Conservation (phyloP, 2,329 filamentous ascomycete genomes). For the Trichoderma brevicompactum region DNA sequence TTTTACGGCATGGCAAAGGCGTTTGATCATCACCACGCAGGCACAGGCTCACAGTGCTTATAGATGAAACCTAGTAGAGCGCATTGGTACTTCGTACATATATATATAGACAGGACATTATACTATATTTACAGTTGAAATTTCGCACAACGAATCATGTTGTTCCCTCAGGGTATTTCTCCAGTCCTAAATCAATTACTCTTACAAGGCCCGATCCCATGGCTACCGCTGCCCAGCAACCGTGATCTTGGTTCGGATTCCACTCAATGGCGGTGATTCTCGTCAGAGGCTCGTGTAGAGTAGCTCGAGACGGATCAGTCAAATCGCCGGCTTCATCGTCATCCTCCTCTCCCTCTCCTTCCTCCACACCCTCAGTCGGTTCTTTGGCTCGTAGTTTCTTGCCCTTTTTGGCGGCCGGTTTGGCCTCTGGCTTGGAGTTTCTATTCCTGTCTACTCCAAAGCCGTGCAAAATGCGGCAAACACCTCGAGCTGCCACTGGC, state of each 20-base stretch:
- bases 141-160: slow-evolving; percentile 12
- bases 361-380: slow-evolving; percentile 39
- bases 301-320: slow-evolving; percentile 48
- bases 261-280: slow-evolving; percentile 66
- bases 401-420: slow-evolving; percentile 44
- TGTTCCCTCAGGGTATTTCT: slow-evolving; percentile 35
- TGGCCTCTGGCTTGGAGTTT: slow-evolving; percentile 49
- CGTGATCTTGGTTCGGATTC: slow-evolving; percentile 70
- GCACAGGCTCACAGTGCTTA: slow-evolving; percentile 57
- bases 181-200: slow-evolving; percentile 66
- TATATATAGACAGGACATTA: background rate
- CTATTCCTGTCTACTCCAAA: slow-evolving; percentile 56
- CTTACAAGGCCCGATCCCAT: slow-evolving; percentile 70
- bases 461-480: slow-evolving; percentile 56
- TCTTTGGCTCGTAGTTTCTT: slow-evolving; percentile 46
- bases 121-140: slow-evolving; percentile 9
- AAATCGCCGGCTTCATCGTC: slow-evolving; percentile 41
- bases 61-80: background rate
- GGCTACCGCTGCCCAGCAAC: slow-evolving; percentile 69
- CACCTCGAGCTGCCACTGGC: slow-evolving; percentile 47
- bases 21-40: slow-evolving; percentile 81
- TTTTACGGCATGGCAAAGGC: slow-evolving; percentile 79
- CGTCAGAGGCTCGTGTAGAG: slow-evolving; percentile 65
- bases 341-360: slow-evolving; percentile 40
- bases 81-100: background rate